Evolutionary conservation across 2,329 filamentous ascomycete species (phyloP), one percentile per base, ranked within the genome.

Genomic region (Arthrobotrys conoides): DNA sequence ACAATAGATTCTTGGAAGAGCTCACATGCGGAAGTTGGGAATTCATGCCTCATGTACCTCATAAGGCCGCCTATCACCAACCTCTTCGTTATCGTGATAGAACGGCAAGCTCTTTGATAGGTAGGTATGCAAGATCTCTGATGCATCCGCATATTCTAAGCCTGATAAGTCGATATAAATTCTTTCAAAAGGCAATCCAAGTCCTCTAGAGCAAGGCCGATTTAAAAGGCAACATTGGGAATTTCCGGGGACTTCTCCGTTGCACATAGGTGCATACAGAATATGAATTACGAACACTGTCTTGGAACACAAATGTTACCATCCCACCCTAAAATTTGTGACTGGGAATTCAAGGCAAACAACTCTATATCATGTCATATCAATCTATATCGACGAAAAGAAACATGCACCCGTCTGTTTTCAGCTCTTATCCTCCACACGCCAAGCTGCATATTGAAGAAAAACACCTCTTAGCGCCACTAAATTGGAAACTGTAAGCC

Each of bases 1-100:
- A 18, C 33, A 41, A 44, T 41, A 14, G n/a, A 20, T 27, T 51
- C 68, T 64, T 66, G 63, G 72, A 67, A 41, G 33, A 66, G 27
- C 41, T 71, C 63, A 24, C 44, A 77, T 77, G 18, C 51, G 73
- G 73, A 77, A 77, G 73, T 44, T 77, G 73, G 30, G 20, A 57
- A 61, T 59, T 33, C 41, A 36, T 51, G 61, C 41, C 12, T 48
- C 27, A 33, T 66, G 38, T 27, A 59, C 24, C 33, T 38, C 36
- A 27, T 55, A 68, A 41, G 64, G 48, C 48, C 64, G 22, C 61
- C 44, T 49, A 65, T 33, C 44, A 51, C 46, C 46, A 51, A 51
- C 41, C 61, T 65, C 46, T 65, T 36, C 27, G 41, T 65, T 65
- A 65, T 49, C 41, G 61, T 30, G 66, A 69, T 59, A 61, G 38